phyloP scores from a whole-genome alignment of 495 filamentous ascomycete species.

The Penicillium paxilli region DNA sequence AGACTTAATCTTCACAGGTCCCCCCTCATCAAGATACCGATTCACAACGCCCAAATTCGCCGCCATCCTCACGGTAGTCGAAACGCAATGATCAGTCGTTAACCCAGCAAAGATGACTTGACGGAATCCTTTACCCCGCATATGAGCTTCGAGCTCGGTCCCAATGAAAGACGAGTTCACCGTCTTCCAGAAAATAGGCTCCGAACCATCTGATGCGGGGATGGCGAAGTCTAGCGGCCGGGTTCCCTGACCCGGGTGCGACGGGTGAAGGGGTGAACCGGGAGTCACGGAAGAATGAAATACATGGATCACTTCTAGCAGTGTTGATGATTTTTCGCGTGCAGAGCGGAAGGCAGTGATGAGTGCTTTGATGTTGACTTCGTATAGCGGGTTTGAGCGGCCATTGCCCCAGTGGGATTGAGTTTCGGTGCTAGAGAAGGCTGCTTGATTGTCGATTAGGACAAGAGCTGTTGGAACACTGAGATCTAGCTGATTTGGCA shows the following conservation, averaged over 20 bases:
- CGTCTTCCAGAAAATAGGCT: constrained; percentile 44
- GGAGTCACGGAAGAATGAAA: constrained; percentile 42
- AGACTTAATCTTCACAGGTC: constrained; percentile 10
- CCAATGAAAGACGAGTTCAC: constrained; percentile 53
- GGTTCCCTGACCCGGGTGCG: constrained; percentile 27
- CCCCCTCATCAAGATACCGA: constrained; percentile 19
- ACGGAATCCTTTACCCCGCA: constrained; percentile 34
- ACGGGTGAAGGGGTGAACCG: constrained; percentile 32
- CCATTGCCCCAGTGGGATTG: constrained; percentile 37
- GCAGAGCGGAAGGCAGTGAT: constrained; percentile 42
- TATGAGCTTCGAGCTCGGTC: constrained; percentile 39
- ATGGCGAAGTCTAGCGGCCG: constrained; percentile 38
- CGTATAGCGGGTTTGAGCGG: constrained; percentile 48
- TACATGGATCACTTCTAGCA: constrained; percentile 46
- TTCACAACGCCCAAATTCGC: constrained; percentile 47
- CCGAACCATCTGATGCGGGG: constrained; percentile 40
- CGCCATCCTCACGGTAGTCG: constrained; percentile 51
- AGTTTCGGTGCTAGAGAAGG: constrained; percentile 41
- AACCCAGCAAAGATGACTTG: constrained; percentile 45
- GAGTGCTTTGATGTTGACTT: constrained; percentile 43
- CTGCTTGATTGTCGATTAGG: constrained; percentile 59
- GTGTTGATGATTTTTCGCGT: constrained; percentile 11
- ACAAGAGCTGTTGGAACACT: constrained; percentile 48
- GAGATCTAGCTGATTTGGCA: constrained; percentile 17
- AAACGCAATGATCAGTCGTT: constrained; percentile 54